These are phyloP conservation scores for Aphanomyces stellatus DNA, from an alignment of 352 stramenopile genomes.

Conservation along the genomic window DNA sequence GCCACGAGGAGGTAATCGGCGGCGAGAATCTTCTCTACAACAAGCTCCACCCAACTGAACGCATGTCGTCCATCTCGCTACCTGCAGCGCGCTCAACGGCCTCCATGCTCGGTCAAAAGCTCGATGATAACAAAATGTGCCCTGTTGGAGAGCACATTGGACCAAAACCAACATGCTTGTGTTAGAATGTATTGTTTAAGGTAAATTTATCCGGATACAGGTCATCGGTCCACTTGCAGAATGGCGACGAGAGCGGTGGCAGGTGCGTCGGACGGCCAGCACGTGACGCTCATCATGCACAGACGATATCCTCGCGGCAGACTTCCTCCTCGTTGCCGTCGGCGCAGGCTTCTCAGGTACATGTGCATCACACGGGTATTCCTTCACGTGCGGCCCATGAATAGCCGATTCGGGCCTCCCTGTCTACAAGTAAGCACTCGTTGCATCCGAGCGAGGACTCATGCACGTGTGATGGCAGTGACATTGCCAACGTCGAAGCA, in stretches of 20 bases:
- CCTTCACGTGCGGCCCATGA: not conserved
- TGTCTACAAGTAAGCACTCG: constrained; percentile 67
- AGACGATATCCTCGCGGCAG: constrained; percentile 60
- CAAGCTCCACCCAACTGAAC: not conserved
- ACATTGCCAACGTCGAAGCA: constrained; percentile 77
- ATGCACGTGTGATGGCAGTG: constrained; percentile 26
- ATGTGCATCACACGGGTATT: not conserved
- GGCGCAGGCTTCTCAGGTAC: constrained; percentile 82
- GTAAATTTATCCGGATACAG: no score
- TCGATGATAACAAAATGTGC: no score
- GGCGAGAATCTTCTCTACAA: constrained; percentile 46
- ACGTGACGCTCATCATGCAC: no score
- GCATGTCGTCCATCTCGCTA: not conserved
- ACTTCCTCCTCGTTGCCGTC: constrained; percentile 82
- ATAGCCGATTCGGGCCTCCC: constrained; percentile 77
- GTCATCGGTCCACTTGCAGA: no score
- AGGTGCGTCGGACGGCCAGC: not conserved
- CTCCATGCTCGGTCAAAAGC: no score
- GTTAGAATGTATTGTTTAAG: no score
- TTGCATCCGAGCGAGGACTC: not conserved
- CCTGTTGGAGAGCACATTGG: not conserved
- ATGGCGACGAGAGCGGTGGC: not conserved
- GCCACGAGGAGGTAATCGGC: constrained; percentile 83
- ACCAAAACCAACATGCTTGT: no score
- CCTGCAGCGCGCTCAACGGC: not conserved